Percentiles rank a stretch among this genome's conserved stretches.
These are phyloP conservation scores for Candida xiaguanensis DNA, from an alignment of 805 yeast genomes.

Conservation along the genomic window DNA sequence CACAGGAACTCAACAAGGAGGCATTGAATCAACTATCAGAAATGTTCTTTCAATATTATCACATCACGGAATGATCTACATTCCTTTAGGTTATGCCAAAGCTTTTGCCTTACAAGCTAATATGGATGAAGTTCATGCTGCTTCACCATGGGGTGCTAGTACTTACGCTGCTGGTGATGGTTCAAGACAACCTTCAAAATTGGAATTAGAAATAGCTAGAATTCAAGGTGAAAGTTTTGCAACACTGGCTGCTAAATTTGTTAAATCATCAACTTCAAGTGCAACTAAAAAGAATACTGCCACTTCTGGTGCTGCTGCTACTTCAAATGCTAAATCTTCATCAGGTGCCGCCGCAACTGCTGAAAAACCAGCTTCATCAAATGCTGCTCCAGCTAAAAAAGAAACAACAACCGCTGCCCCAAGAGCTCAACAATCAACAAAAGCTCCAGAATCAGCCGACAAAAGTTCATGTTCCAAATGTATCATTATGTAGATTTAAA, in stretches of 20 bases:
- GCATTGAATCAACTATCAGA: constrained; percentile 70
- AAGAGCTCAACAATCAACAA: constrained; percentile 9
- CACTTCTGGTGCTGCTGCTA: not conserved
- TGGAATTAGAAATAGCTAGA: constrained; percentile 61
- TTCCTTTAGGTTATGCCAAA: constrained; percentile 72
- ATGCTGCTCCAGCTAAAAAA: not conserved
- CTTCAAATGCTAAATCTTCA: no score
- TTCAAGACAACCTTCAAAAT: constrained; percentile 59
- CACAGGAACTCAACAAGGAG: constrained; percentile 78
- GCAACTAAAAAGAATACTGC: not conserved
- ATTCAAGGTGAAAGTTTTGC: constrained; percentile 53
- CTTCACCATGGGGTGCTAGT: constrained; percentile 87
- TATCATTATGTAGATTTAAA: constrained; percentile 7
- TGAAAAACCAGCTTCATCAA: constrained; percentile 1
- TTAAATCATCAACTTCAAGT: constrained; percentile 1
- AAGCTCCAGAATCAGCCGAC: constrained; percentile 9
- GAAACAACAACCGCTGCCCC: constrained; percentile 7
- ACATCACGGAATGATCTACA: constrained; percentile 78
- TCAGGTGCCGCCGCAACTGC: not conserved
- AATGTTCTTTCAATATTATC: constrained; percentile 61
- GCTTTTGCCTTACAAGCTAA: constrained; percentile 52
- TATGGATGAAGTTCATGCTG: constrained; percentile 69
- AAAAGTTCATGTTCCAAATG: constrained; percentile 9
- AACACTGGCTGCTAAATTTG: constrained; percentile 15
- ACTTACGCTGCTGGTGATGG: constrained; percentile 76